These are phyloP conservation scores for Ciborinia camelliae DNA, from an alignment of 2,329 filamentous ascomycete genomes.

Conservation along the genomic window DNA sequence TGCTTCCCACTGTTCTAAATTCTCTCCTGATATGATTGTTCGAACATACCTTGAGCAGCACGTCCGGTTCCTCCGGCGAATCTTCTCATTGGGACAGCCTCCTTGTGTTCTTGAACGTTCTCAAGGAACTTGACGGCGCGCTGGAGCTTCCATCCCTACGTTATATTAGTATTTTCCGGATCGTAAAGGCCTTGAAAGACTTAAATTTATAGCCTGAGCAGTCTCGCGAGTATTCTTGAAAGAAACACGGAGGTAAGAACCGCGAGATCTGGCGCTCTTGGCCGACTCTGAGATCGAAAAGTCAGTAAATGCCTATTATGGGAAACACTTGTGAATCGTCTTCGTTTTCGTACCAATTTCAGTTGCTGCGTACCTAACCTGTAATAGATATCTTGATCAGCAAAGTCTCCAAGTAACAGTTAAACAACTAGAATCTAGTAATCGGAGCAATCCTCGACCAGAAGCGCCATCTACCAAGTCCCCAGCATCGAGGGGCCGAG, in stretches of 20 bases:
- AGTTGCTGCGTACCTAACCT: constrained; percentile 91
- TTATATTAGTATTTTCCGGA: neutral
- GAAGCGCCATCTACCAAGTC: neutral
- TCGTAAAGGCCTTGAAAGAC: neutral
- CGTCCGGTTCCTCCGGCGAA: constrained; percentile 95
- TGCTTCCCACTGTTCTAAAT: neutral
- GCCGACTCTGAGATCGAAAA: constrained; percentile 39
- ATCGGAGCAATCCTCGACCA: neutral
- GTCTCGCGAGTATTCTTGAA: constrained; percentile 98
- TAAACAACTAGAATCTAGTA: neutral
- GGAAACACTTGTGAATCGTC: constrained; percentile 60
- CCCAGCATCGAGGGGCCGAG: neutral
- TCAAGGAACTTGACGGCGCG: constrained; percentile 83
- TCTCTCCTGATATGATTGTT: neutral
- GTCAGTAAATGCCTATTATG: constrained; percentile 24
- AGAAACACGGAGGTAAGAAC: constrained; percentile 97
- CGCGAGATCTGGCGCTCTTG: constrained; percentile 96
- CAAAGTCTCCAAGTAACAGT: neutral
- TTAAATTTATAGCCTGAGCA: constrained; percentile 88
- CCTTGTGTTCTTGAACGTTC: constrained; percentile 95
- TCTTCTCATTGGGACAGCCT: constrained; percentile 97
- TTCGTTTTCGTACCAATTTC: constrained; percentile 16
- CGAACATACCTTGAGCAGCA: constrained; percentile 89
- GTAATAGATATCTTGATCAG: neutral
- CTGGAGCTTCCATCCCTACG: constrained; percentile 18